Conservation (phyloP, 495 filamentous ascomycete genomes). For the Thozetella sp. region DNA sequence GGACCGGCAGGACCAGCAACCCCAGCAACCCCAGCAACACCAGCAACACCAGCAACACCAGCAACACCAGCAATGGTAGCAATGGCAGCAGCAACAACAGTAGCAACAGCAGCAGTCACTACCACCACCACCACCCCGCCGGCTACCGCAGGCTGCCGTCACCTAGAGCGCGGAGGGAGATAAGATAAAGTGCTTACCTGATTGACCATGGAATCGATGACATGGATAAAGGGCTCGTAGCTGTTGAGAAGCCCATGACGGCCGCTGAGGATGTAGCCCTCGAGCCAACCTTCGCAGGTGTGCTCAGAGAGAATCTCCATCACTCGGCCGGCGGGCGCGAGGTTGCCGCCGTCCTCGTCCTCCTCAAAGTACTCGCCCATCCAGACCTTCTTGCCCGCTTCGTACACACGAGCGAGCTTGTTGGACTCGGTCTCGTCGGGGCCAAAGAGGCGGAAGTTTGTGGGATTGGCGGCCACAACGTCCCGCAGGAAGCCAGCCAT, state of each 20-base stretch:
- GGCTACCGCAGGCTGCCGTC: too few relatives aligned
- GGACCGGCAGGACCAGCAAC: too few relatives aligned
- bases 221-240: slow-evolving; percentile 79
- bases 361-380: slow-evolving; percentile 75
- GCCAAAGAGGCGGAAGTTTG: slow-evolving; percentile 71
- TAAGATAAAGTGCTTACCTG: slow-evolving; percentile 27
- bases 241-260: slow-evolving; percentile 73
- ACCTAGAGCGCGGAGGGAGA: too few relatives aligned
- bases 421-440: slow-evolving; percentile 80
- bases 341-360: slow-evolving; percentile 68
- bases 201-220: slow-evolving; percentile 80
- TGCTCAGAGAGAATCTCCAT: slow-evolving; percentile 82
- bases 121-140: too few relatives aligned
- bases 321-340: slow-evolving; percentile 63
- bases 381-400: slow-evolving; percentile 75
- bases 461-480: slow-evolving; percentile 58
- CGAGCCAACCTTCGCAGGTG: slow-evolving; percentile 76
- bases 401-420: slow-evolving; percentile 68
- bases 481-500: slow-evolving; percentile 67
- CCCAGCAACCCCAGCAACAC: too few relatives aligned
- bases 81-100: too few relatives aligned
- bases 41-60: too few relatives aligned
- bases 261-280: slow-evolving; percentile 72
- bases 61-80: too few relatives aligned
- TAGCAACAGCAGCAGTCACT: too few relatives aligned